These are phyloP conservation scores for Blastobotrys americana DNA, from an alignment of 805 yeast species.

Conservation along the genomic window DNA sequence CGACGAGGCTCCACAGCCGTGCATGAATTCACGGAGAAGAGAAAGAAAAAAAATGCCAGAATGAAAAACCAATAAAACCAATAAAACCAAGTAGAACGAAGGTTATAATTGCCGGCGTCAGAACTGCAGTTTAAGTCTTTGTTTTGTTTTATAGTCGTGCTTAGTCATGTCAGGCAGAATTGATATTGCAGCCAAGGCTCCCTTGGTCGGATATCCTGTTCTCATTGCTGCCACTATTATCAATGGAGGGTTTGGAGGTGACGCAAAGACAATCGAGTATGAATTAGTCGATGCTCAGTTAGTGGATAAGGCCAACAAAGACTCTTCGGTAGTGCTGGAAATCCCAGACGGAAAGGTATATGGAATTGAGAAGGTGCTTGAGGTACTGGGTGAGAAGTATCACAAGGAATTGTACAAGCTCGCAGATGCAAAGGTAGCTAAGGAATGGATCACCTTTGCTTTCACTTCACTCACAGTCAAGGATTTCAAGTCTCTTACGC, in stretches of 20 bases:
- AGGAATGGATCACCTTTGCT: slow-evolving; percentile 61
- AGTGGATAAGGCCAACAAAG: slow-evolving; percentile 37
- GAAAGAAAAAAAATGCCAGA: too few species aligned
- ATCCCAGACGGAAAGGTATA: slow-evolving; percentile 36
- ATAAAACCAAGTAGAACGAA: too few species aligned
- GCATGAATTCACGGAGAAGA: too few species aligned
- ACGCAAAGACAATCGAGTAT: slow-evolving; percentile 41
- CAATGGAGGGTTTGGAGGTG: slow-evolving; percentile 34
- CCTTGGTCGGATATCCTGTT: slow-evolving; percentile 69
- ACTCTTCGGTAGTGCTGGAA: slow-evolving; percentile 40
- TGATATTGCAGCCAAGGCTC: slow-evolving; percentile 80
- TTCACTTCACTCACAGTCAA: slow-evolving; percentile 62
- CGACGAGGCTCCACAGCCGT: too few species aligned
- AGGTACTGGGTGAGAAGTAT: slow-evolving; percentile 44
- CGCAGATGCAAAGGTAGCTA: slow-evolving; percentile 25
- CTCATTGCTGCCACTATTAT: slow-evolving; percentile 72
- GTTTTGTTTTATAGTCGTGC: too few species aligned
- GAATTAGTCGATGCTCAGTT: slow-evolving; percentile 68
- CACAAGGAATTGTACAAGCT: slow-evolving; percentile 37
- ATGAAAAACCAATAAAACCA: too few species aligned
- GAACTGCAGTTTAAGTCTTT: too few species aligned
- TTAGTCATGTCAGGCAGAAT: slow-evolving; percentile 31
- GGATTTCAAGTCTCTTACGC: slow-evolving; percentile 81
- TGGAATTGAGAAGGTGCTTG: slow-evolving; percentile 40
- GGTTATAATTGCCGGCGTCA: too few species aligned